Evolutionary conservation across 495 filamentous ascomycete genomes (phyloP), one percentile per base, ranked within the genome.

Genomic region (Penicillium canescens): DNA sequence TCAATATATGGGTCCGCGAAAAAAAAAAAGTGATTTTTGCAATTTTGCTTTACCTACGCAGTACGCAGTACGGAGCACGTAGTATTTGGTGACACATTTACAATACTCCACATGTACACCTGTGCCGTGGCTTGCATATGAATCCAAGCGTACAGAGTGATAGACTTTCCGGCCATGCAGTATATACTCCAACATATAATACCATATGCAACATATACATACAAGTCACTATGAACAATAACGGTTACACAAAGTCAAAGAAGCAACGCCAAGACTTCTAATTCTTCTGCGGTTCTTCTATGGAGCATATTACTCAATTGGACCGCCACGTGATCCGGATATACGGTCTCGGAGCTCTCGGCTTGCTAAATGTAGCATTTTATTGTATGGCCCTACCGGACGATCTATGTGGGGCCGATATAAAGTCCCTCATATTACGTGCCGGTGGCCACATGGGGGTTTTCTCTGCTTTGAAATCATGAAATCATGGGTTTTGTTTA

Each of bases 371-470:
- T 18, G 18, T 18, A n/a, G 18, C 23, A n/a, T 13, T 38, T 34
- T 42, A 20, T 9, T 7, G 12, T 51, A 24, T 41, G 28, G 48
- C 40, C 31, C 44, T 46, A 46, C 43, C 39, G 38, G 48, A 51
- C 49, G 49, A 51, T 51, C 49, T n/a, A 51, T 6, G 49, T 43
- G 49, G 49, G 49, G 42, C 49, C 20, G 20, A 43, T 51, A 43
- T 51, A 42, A 43, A 36, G 20, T 51, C 39, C 49, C 39, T 50
- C 38, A 42, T 16, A 39, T 31, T 31, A 31, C 28, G 28, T 31
- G 28, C 16, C 36, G 44, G 37, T 47, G 28, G 24, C 24, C 7
- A 1, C 24, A 18, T 9, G 0, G 9, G 28, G 28, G 28, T 9
- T 31, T 31, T 2, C 1, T 31, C 6, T 31, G 28, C 28, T 31